Conservation (phyloP, 257 asterid species). For the Salvia miltiorrhiza region DNA sequence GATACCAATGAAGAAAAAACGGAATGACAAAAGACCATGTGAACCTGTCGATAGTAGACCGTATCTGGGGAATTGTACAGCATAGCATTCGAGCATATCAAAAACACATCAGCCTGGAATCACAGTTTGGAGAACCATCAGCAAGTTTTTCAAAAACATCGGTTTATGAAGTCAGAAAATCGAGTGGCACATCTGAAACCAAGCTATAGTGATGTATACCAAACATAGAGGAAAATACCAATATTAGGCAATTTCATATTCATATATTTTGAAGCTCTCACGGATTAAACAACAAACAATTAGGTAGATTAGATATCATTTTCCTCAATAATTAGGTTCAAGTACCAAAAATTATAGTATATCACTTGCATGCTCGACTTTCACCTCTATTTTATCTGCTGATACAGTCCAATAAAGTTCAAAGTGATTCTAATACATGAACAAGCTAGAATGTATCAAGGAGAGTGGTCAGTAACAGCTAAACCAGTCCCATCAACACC, state of each 20-base stretch:
- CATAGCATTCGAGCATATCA: conserved; percentile 96
- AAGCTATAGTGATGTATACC: background rate
- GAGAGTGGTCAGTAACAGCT: background rate
- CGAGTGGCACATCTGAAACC: background rate
- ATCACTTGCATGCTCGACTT: background rate
- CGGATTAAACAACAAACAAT: background rate
- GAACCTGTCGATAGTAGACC: conserved; percentile 88
- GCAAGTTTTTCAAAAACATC: background rate
- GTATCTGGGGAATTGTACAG: conserved; percentile 81
- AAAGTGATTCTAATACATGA: background rate
- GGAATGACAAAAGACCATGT: background rate
- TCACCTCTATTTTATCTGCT: background rate
- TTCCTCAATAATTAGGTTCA: background rate
- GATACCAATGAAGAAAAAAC: background rate
- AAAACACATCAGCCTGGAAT: conserved; percentile 77
- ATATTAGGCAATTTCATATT: background rate
- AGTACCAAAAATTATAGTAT: background rate
- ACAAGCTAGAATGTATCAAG: background rate
- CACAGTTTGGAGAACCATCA: conserved; percentile 13
- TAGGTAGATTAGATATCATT: background rate
- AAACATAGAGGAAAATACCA: background rate
- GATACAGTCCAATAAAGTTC: background rate
- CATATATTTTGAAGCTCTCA: no score
- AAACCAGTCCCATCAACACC: background rate
- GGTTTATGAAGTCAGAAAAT: conserved; percentile 3